Percentiles rank a stretch among this genome's conserved stretches.
Conservation (phyloP, 805 yeast genomes). For the Starmerella cellae region DNA sequence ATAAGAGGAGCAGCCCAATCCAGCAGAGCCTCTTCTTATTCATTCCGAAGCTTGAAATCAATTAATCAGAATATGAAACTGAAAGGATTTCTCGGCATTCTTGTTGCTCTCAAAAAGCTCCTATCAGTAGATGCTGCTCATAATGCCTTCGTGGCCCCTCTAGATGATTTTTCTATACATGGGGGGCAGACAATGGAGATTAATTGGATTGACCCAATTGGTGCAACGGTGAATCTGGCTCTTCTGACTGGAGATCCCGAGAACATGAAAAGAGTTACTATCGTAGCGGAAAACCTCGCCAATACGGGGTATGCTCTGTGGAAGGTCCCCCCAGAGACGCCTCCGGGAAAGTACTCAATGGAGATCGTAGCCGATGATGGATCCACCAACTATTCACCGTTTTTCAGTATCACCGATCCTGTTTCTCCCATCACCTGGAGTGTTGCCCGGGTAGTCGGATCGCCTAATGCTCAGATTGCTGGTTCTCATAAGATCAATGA, state of each 20-base stretch:
- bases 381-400: conserved; percentile 24
- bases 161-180: conserved; percentile 16
- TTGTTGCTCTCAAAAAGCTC: conserved; percentile 7
- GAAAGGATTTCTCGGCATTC: conserved; percentile 3
- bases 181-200: conserved; percentile 23
- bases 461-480: too few species aligned
- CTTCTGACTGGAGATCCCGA: conserved; percentile 23
- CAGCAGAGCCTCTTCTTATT: too few species aligned
- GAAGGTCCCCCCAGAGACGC: conserved; percentile 19
- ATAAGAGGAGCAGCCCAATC: too few species aligned
- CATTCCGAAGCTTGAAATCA: too few species aligned
- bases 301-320: conserved; percentile 25
- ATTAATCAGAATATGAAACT: too few species aligned
- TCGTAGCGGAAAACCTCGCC: conserved; percentile 22
- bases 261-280: conserved; percentile 18
- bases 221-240: conserved; percentile 19
- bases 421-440: conserved; percentile 8
- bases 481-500: too few species aligned
- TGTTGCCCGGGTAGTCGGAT: too few species aligned
- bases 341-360: conserved; percentile 15
- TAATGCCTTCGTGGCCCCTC: conserved; percentile 14
- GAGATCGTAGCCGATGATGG: conserved; percentile 20
- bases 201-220: conserved; percentile 24
- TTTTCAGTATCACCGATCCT: conserved; percentile 14
- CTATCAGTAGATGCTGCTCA: conserved; percentile 3